phyloP scores from a whole-genome alignment of 345 rosid species.

The Murraya koenigii region DNA sequence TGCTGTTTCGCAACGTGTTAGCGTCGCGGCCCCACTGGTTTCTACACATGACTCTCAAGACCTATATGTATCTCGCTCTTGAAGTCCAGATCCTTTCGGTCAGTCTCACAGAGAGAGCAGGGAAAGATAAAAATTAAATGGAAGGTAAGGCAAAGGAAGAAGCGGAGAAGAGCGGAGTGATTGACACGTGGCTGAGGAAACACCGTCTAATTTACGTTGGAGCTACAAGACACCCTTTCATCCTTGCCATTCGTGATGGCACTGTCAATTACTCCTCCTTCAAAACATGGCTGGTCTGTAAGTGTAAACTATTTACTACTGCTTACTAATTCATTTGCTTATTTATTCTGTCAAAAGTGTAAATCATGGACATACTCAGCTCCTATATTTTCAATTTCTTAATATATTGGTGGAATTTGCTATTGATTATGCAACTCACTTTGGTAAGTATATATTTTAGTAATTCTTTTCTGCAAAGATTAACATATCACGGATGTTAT shows the following conservation, averaged over 20 bases:
- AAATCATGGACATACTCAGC: too few relatives aligned
- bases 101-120: not conserved
- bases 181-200: slow-evolving; percentile 65
- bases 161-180: slow-evolving; percentile 32
- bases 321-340: not conserved
- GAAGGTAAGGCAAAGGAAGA: slow-evolving; percentile 24
- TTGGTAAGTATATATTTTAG: too few relatives aligned
- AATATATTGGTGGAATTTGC: too few relatives aligned
- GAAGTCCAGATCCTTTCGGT: not conserved
- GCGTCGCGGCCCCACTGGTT: not conserved
- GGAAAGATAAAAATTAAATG: not conserved
- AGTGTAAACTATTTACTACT: too few relatives aligned
- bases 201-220: slow-evolving; percentile 49
- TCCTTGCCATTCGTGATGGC: slow-evolving; percentile 73
- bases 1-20: not conserved
- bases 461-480: too few relatives aligned
- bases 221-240: slow-evolving; percentile 72
- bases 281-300: slow-evolving; percentile 77
- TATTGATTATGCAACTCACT: too few relatives aligned
- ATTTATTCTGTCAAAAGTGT: not conserved
- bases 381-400: too few relatives aligned
- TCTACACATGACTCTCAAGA: not conserved
- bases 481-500: too few relatives aligned
- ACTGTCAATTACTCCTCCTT: slow-evolving; percentile 55
- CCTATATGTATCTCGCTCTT: not conserved